These are phyloP conservation scores for Nannizzia gypsea DNA, from an alignment of 2,329 filamentous ascomycete genomes.

Conservation along the genomic window DNA sequence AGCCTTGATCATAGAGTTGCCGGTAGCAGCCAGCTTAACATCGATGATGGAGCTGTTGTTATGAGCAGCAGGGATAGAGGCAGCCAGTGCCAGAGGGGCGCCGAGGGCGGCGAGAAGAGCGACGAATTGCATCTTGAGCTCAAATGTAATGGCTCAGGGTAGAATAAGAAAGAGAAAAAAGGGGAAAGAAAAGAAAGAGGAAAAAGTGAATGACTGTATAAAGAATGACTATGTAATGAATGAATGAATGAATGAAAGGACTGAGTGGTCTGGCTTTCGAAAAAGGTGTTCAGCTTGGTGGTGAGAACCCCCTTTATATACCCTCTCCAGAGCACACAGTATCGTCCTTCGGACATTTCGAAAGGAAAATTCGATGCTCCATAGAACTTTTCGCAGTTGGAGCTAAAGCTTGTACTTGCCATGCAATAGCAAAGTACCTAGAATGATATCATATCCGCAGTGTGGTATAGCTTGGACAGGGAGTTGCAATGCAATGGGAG, in stretches of 20 bases:
- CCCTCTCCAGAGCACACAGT: neutral
- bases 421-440: neutral
- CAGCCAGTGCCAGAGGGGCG: neutral
- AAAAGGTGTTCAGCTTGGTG: neutral
- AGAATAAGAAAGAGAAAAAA: neutral
- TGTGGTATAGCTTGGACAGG: neutral
- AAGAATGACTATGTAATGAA: neutral
- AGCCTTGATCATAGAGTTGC: conserved; percentile 10
- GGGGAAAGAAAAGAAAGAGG: neutral
- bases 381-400: neutral
- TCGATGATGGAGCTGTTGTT: neutral
- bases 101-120: neutral
- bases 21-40: conserved; percentile 7
- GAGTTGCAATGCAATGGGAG: neutral
- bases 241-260: neutral
- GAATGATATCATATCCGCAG: neutral
- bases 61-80: neutral
- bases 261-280: neutral
- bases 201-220: neutral
- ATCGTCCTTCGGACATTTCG: neutral
- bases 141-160: neutral
- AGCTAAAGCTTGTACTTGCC: neutral
- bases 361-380: neutral
- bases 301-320: neutral
- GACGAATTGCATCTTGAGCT: neutral